Evolutionary conservation across 345 rosid genomes (phyloP).

Genomic region (Populus tremula): DNA sequence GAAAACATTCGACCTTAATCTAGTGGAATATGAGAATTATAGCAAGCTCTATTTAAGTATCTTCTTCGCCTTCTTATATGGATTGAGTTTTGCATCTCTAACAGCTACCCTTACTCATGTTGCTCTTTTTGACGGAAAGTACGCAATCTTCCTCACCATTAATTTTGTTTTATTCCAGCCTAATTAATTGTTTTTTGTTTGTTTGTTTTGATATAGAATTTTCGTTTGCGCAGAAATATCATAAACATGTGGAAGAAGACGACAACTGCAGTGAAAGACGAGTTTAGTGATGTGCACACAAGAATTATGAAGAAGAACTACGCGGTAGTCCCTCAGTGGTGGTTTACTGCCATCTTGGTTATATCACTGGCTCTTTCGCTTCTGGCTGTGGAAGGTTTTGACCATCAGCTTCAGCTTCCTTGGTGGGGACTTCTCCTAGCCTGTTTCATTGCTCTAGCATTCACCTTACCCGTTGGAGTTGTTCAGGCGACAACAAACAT

Average conservation of each 20-base stretch:
- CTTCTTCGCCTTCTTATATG: constrained; percentile 58
- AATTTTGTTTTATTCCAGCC: too few relatives aligned
- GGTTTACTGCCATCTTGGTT: constrained; percentile 53
- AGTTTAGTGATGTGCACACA: constrained; percentile 61
- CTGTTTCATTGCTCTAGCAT: constrained; percentile 51
- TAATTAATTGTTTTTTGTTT: too few relatives aligned
- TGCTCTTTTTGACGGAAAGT: constrained; percentile 59
- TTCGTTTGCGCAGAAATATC: constrained; percentile 20
- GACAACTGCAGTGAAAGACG: constrained; percentile 32
- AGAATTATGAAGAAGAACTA: constrained; percentile 84
- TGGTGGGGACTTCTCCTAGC: constrained; percentile 89
- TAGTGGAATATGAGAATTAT: constrained; percentile 39
- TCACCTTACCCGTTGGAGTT: constrained; percentile 75
- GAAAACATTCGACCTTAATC: constrained; percentile 42
- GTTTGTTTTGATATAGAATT: too few relatives aligned
- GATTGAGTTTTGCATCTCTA: constrained; percentile 59
- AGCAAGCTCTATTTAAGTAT: constrained; percentile 71
- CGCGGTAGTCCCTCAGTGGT: constrained; percentile 72
- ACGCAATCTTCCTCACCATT: too few relatives aligned
- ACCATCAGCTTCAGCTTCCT: constrained; percentile 71
- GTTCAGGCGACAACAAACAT: constrained; percentile 80
- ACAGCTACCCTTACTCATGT: constrained; percentile 64
- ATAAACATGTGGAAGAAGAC: constrained; percentile 72
- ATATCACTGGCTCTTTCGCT: constrained; percentile 44
- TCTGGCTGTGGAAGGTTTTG: constrained; percentile 71